These are phyloP conservation scores for Leptodermis oblonga DNA, from an alignment of 257 asterid genomes.

Conservation along the genomic window DNA sequence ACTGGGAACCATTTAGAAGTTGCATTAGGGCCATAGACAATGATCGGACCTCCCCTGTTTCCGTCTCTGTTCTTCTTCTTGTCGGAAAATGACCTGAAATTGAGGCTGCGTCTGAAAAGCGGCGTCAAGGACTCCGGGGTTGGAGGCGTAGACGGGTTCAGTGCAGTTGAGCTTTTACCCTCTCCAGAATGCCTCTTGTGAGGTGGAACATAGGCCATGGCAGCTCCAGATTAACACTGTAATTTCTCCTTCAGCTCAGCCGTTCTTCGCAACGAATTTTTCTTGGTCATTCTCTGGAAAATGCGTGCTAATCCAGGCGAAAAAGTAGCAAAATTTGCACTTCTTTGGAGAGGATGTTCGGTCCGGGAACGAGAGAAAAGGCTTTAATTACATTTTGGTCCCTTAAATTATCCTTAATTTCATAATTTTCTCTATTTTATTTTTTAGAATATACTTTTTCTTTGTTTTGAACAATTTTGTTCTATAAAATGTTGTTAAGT, in stretches of 20 bases:
- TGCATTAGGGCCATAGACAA: constrained; percentile 25
- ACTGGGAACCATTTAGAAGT: constrained; percentile 45
- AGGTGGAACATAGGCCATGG: constrained; percentile 47
- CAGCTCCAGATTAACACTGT: neutral
- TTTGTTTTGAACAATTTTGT: no score
- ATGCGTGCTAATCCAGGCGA: neutral
- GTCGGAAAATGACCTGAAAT: constrained; percentile 2
- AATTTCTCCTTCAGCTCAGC: neutral
- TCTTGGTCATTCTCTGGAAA: neutral
- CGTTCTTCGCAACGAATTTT: neutral
- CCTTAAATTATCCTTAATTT: no score
- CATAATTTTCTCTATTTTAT: no score
- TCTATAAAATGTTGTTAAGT: no score
- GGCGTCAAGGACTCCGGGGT: constrained; percentile 27
- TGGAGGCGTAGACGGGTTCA: constrained; percentile 23
- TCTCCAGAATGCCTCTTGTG: constrained; percentile 36
- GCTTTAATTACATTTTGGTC: no score
- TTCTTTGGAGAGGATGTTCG: neutral
- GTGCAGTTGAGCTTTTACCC: constrained; percentile 8
- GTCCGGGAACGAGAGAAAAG: no score
- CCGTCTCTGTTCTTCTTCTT: constrained; percentile 10
- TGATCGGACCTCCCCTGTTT: neutral
- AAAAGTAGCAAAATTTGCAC: neutral
- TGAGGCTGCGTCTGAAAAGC: constrained; percentile 15
- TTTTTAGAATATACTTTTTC: no score